Base-by-base conservation (phyloP, 176 grass and related monocot species). In the Phragmites australis region DNA sequence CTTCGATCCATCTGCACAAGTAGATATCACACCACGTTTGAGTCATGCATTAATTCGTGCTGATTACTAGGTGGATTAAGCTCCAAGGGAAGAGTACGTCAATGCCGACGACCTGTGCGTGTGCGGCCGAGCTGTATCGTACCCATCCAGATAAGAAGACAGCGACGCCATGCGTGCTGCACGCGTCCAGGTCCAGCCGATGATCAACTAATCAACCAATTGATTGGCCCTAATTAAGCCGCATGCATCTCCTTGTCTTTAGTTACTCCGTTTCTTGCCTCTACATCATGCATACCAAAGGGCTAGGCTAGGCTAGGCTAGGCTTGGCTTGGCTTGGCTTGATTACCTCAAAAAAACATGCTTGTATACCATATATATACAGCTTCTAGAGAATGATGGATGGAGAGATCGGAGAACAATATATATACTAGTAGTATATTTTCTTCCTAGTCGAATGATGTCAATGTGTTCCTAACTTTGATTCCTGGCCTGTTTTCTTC, bases 391-490 rank as follows among this genome's bases (percentile, higher is more conserved):
- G n/a, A n/a, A n/a, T n/a, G n/a, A n/a, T n/a, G n/a, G n/a, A n/a
- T n/a, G n/a, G n/a, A n/a, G n/a, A n/a, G n/a, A n/a, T n/a, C n/a
- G n/a, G n/a, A n/a, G n/a, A n/a, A n/a, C n/a, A n/a, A n/a, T n/a
- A n/a, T n/a, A n/a, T n/a, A n/a, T n/a, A n/a, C n/a, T n/a, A n/a
- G n/a, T n/a, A n/a, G n/a, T 26, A 15, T 29, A 39, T 52, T 66
- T 79, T 79, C 76, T 51, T 29, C 40, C 22, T 8, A 3, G n/a
- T 40, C 13, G 31, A 30, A 9, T 68, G 78, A 66, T 57, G 78
- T 56, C 21, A 72, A 72, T 72, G 78, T 55, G 17, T 31, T 81
- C 64, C 77, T 54, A 80, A 80, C 77, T 80, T 19, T 26, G 55
- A 1, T 5, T n/a, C n/a, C n/a, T n/a, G n/a, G n/a, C n/a, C n/a